Evolutionary conservation across 75 land plant genomes (phyloP).

Genomic region (Cryptomeria japonica): DNA sequence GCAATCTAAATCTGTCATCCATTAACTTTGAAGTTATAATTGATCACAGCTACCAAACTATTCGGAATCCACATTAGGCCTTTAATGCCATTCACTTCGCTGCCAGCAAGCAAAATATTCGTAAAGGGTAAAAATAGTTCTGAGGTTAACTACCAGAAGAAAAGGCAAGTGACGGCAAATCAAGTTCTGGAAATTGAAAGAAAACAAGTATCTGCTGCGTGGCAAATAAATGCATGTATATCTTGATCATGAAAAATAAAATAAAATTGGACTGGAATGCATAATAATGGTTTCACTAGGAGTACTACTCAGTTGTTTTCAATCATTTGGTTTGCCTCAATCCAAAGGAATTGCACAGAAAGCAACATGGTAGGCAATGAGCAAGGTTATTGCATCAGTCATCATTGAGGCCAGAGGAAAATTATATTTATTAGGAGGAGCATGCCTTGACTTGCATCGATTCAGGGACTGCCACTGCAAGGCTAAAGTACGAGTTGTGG

Average conservation of each 20-base stretch:
- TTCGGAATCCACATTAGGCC: no score
- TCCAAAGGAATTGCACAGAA: not conserved
- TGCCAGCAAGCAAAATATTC: no score
- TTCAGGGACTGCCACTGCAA: not conserved
- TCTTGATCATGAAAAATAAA: not conserved
- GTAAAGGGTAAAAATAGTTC: not conserved
- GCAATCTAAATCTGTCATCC: no score
- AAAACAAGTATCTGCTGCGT: not conserved
- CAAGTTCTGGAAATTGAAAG: not conserved
- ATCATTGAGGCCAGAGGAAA: not conserved
- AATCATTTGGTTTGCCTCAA: constrained; percentile 6
- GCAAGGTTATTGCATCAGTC: not conserved
- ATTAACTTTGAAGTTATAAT: no score
- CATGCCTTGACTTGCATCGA: not conserved
- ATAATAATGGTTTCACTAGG: not conserved
- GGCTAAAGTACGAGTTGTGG: not conserved
- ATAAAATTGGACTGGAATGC: not conserved
- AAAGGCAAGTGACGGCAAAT: not conserved
- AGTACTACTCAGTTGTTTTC: not conserved
- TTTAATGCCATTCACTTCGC: no score
- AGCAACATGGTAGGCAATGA: not conserved
- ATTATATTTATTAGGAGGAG: not conserved
- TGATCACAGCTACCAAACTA: no score
- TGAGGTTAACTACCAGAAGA: not conserved
- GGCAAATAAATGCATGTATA: not conserved